Evolutionary conservation across 1,139 yeast species (phyloP).

Genomic region (Taphrina flavorubra): DNA sequence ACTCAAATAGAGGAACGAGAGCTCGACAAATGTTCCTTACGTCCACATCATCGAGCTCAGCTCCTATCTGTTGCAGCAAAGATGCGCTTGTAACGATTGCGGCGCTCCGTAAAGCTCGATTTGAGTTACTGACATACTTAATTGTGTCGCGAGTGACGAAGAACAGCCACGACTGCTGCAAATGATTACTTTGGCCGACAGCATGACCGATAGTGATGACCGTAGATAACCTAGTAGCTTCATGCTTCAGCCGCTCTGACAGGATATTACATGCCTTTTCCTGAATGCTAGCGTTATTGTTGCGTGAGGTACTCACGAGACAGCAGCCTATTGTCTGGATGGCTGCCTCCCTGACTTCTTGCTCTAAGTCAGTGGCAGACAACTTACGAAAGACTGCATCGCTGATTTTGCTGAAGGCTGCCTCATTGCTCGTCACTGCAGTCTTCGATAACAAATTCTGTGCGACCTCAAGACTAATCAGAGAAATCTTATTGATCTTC

Average conservation of each 20-base stretch:
- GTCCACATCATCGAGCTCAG: constrained; percentile 39
- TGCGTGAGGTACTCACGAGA: constrained; percentile 28
- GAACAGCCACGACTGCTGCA: constrained; percentile 46
- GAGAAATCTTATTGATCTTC: constrained; percentile 52
- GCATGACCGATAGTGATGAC: constrained; percentile 48
- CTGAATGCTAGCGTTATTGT: not conserved
- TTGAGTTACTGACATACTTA: constrained; percentile 47
- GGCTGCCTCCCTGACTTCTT: constrained; percentile 61
- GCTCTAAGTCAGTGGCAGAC: constrained; percentile 56
- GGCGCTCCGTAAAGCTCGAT: constrained; percentile 48
- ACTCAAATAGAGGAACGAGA: constrained; percentile 3
- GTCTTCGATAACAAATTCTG: constrained; percentile 54
- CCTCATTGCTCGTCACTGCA: constrained; percentile 46
- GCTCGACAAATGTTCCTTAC: constrained; percentile 30
- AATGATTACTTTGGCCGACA: constrained; percentile 34
- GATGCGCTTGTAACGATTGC: constrained; percentile 48
- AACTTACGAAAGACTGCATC: constrained; percentile 53
- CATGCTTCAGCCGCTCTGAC: constrained; percentile 49
- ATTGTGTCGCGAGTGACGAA: constrained; percentile 46
- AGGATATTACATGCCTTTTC: constrained; percentile 47
- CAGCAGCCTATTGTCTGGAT: constrained; percentile 54
- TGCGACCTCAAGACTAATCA: constrained; percentile 57
- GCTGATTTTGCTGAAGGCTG: constrained; percentile 48
- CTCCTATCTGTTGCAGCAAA: constrained; percentile 42
- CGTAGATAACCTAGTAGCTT: constrained; percentile 49